Base-by-base conservation (phyloP, 2,329 filamentous ascomycete genomes). In the Beauveria medogensis region DNA sequence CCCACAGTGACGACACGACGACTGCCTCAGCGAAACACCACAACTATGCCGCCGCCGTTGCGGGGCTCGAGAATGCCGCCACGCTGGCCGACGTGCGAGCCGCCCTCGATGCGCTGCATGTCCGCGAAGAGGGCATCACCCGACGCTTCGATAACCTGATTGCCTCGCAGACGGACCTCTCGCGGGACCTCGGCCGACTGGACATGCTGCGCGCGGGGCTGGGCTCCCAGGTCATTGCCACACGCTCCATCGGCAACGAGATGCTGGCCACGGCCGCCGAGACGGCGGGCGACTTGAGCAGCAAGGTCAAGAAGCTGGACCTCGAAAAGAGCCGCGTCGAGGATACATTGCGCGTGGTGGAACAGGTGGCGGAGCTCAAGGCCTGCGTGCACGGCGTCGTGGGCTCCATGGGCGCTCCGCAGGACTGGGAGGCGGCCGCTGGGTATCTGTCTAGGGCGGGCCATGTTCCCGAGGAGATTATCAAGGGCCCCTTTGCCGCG, bases 401-500 rank as follows among this genome's bases (percentile, higher is more conserved):
- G 28, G 94, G 92, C 20, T 95, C 90, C 63, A 99, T 99, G 94
- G 94, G 93, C 40, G 93, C 92, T 5, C 91, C 94, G 47, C 94
- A 99, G 74, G 94, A 99, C 77, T 99, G 94, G 94, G 94, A 99
- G 74, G 94, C 91, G 3, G 94, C 94, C 3, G 94, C 94, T 2
- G 89, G 84, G 52, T 97, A 97, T 73, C 82, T 99, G 62, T 85
- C 89, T 64, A 85, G 93, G 50, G 92, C 94, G 7, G 86, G 86
- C 63, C 86, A 89, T 66, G 86, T 99, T 14, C 92, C 93, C 0
- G 82, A 86, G 55, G 81, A 88, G 1, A 93, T 99, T 55, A 81
- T 92, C 55, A 83, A 89, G 66, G 91, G 94, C 28, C 83, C 86
- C 18, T 99, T 99, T 71, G 93, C 94, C 0, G 89, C 92, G 41